Percentiles rank a stretch among this genome's conserved stretches.
Evolutionary conservation across 2,329 filamentous ascomycete genomes (phyloP).

Genomic region (Epichloe uncinata): DNA sequence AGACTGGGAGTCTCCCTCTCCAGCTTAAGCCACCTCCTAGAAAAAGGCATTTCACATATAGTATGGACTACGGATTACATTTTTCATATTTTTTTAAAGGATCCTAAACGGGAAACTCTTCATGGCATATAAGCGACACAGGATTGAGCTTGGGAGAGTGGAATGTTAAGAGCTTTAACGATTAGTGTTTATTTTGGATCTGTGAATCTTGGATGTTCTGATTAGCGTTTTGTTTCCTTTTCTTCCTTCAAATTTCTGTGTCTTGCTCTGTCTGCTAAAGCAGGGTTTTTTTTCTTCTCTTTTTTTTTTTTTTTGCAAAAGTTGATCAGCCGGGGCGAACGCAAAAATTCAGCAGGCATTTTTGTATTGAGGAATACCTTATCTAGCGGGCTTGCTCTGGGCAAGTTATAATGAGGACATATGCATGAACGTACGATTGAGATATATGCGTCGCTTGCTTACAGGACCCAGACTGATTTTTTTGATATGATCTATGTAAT

Average conservation of each 20-base stretch:
- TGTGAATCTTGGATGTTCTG: neutral
- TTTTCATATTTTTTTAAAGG: neutral
- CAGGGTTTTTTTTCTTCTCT: neutral
- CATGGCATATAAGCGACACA: neutral
- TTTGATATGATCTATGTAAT: too few relatives aligned
- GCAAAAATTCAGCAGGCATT: neutral
- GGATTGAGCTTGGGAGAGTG: neutral
- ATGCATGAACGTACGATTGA: neutral
- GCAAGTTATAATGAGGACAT: neutral
- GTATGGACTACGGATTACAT: neutral
- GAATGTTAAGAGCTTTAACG: neutral
- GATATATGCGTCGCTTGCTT: too few relatives aligned
- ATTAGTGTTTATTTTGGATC: neutral
- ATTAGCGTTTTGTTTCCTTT: neutral
- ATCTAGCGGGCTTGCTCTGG: neutral
- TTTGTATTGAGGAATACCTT: neutral
- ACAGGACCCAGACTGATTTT: too few relatives aligned
- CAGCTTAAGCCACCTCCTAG: neutral
- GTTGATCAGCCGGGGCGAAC: neutral
- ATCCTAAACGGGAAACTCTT: neutral
- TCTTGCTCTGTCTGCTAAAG: neutral
- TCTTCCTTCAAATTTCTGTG: neutral
- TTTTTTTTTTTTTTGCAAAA: neutral
- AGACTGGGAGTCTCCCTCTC: constrained; percentile 3
- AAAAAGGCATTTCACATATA: neutral